Base-by-base conservation (phyloP, 306 rosid genomes). In the Datisca glomerata region DNA sequence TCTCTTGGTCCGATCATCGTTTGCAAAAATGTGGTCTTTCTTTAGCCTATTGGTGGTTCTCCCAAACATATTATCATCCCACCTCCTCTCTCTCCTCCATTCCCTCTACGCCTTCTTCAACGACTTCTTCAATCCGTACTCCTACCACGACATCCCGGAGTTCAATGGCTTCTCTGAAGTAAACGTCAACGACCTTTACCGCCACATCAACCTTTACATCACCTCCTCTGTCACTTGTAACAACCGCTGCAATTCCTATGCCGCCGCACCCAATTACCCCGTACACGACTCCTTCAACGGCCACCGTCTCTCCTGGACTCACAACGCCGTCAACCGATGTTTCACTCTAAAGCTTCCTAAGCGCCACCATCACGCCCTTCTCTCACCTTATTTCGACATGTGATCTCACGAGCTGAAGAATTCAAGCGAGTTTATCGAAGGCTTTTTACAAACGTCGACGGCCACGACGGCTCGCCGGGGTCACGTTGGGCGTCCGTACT, bases 401-500 rank as follows among this genome's bases (percentile, higher is more conserved):
- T 85, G 7, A 72, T 78, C 2, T 25, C 89, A n/a, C 73, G 72
- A 2, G 82, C 96, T 0, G 89, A 75, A 45, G 82, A 81, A 29
- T 74, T 72, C 53, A 89, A 74, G 61, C 85, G 93, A 0, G 73
- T 78, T 23, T 80, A 85, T 0, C 70, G 96, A 1, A 62, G 93
- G 19, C 80, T 85, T 14, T 85, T 67, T 66, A 85, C 85, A 1
- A 85, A 85, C n/a, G n/a, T n/a, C 64, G 78, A 67, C 28, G 89
- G 82, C 7, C 65, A n/a, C n/a, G n/a, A 71, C 8, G 82, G 74
- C 0, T 77, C 93, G 1, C 74, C 64, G 37, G 96, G 80, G 12
- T 72, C 93, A 3, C 89, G 93, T 5, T 85, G 93, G 96, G 93
- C 60, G 17, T 85, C 96, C 18, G 89, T 85, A 2, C 96, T 93